Percentiles rank a stretch among this genome's conserved stretches.
Conservation (phyloP, 129 eudicot species). For the Logfia minima region DNA sequence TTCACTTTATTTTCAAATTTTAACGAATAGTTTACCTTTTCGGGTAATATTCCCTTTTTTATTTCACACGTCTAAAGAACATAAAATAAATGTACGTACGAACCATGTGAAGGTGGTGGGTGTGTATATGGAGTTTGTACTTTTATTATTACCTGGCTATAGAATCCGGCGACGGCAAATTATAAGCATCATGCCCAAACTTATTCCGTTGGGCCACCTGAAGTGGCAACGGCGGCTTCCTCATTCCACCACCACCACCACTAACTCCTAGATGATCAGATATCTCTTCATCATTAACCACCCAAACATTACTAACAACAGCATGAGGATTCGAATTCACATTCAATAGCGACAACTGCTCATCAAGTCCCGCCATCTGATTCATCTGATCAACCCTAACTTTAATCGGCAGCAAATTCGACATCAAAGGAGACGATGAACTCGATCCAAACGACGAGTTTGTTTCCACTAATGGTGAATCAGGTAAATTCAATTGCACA, state of each 20-base stretch:
- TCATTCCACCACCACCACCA: slow-evolving; percentile 38
- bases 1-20: no score
- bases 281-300: slow-evolving; percentile 52
- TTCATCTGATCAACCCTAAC: slow-evolving; percentile 46
- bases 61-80: not conserved
- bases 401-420: slow-evolving; percentile 57
- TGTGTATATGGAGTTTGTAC: not conserved
- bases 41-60: no score
- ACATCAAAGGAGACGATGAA: slow-evolving; percentile 62
- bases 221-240: slow-evolving; percentile 76
- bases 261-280: slow-evolving; percentile 50
- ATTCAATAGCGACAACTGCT: slow-evolving; percentile 59
- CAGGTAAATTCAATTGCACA: slow-evolving; percentile 36
- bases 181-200: slow-evolving; percentile 44
- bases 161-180: slow-evolving; percentile 66
- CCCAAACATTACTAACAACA: slow-evolving; percentile 10
- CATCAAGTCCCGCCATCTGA: slow-evolving; percentile 61
- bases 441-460: slow-evolving; percentile 64
- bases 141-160: slow-evolving; percentile 48
- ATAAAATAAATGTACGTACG: not conserved
- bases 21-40: no score
- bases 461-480: slow-evolving; percentile 57
- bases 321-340: not conserved
- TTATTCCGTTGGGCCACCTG: slow-evolving; percentile 58
- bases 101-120: not conserved